phyloP scores from a whole-genome alignment of 495 filamentous ascomycete species.

The Hypoxylon fragiforme region DNA sequence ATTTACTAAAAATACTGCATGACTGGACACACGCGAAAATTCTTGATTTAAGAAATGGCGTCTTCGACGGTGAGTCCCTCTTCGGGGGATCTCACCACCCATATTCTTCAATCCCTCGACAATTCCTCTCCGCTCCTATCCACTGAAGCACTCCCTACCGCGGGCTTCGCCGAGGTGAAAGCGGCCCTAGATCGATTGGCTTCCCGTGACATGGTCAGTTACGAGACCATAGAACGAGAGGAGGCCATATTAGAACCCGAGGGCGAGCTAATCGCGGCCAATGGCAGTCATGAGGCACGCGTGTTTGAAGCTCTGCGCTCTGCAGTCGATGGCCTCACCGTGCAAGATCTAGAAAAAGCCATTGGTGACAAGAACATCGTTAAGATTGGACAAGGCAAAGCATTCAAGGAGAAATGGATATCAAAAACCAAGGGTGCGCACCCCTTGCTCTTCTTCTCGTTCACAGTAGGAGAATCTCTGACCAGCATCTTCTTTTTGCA shows the following conservation, averaged over 20 bases:
- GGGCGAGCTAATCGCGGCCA: slow-evolving; percentile 72
- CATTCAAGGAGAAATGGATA: slow-evolving; percentile 96
- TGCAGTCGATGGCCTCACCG: slow-evolving; percentile 76
- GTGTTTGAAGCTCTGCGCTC: slow-evolving; percentile 85
- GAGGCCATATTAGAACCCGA: slow-evolving; percentile 77
- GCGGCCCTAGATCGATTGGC: slow-evolving; percentile 82
- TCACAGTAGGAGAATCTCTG: not conserved
- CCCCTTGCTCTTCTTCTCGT: not conserved
- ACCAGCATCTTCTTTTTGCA: slow-evolving; percentile 1
- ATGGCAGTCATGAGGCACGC: slow-evolving; percentile 93
- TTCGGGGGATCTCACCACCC: slow-evolving; percentile 60
- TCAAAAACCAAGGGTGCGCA: slow-evolving; percentile 74
- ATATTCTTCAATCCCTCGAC: slow-evolving; percentile 69
- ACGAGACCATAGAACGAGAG: slow-evolving; percentile 80
- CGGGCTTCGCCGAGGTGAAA: slow-evolving; percentile 73
- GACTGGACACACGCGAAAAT: too few relatives aligned
- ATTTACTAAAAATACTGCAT: too few relatives aligned
- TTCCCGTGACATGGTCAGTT: slow-evolving; percentile 82
- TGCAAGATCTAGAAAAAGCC: slow-evolving; percentile 71
- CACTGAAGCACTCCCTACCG: slow-evolving; percentile 72
- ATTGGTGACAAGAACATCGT: slow-evolving; percentile 82
- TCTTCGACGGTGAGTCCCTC: slow-evolving; percentile 20
- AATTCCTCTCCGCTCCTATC: slow-evolving; percentile 69
- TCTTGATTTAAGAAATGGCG: too few relatives aligned
- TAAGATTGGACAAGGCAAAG: slow-evolving; percentile 92